Percentiles rank a stretch among this genome's conserved stretches.
Conservation (phyloP, 805 yeast species). For the Metschnikowia koreensis region DNA sequence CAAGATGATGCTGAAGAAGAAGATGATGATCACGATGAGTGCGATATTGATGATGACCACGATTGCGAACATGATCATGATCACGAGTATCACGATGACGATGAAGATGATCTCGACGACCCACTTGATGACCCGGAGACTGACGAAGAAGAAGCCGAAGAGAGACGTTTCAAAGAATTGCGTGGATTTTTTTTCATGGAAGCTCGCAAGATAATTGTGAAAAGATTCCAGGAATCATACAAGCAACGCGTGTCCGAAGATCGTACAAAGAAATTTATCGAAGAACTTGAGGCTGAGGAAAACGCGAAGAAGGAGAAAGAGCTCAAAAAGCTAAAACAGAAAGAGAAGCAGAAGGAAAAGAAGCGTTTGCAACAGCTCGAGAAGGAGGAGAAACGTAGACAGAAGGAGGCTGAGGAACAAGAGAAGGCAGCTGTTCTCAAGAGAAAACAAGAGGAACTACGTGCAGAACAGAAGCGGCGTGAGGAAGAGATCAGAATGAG, state of each 20-base stretch:
- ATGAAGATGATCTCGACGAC: slow-evolving; percentile 9
- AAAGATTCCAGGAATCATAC: slow-evolving; percentile 69
- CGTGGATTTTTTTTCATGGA: slow-evolving; percentile 77
- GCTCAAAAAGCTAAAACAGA: slow-evolving; percentile 60
- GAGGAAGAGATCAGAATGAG: slow-evolving; percentile 39
- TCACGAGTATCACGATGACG: not conserved
- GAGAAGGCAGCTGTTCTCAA: slow-evolving; percentile 30
- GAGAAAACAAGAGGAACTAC: slow-evolving; percentile 32
- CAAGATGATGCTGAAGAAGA: slow-evolving; percentile 22
- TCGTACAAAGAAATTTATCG: slow-evolving; percentile 56
- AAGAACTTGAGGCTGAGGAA: slow-evolving; percentile 71
- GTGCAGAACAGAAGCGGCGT: slow-evolving; percentile 37
- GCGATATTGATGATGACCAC: slow-evolving; percentile 32
- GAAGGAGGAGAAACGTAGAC: slow-evolving; percentile 58
- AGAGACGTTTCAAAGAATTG: slow-evolving; percentile 62
- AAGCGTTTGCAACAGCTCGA: slow-evolving; percentile 60
- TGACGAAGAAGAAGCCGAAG: slow-evolving; percentile 10
- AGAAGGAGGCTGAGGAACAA: slow-evolving; percentile 53
- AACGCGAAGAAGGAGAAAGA: slow-evolving; percentile 61
- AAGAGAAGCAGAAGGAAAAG: slow-evolving; percentile 70
- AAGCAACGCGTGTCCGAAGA: slow-evolving; percentile 81
- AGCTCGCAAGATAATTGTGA: slow-evolving; percentile 52
- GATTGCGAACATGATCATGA: slow-evolving; percentile 8
- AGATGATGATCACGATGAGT: slow-evolving; percentile 11
- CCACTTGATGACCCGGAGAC: slow-evolving; percentile 22